Base-by-base conservation (phyloP, 768 basidiomycete genomes). In the Rickenella mellea region DNA sequence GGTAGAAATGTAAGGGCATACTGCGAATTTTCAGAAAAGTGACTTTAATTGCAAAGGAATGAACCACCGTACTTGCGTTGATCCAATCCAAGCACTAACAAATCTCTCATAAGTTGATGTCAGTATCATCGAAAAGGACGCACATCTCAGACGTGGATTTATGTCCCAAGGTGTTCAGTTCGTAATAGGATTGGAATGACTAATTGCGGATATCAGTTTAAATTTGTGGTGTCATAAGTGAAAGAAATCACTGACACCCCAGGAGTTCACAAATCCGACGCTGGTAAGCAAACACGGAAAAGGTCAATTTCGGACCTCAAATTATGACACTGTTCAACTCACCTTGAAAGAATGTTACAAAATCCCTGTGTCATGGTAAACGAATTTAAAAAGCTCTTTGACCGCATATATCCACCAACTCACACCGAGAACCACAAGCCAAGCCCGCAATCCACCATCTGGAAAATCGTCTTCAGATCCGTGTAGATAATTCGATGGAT, bases 391-490 rank as follows among this genome's bases (percentile, higher is more conserved):
- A 9, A 22, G 39, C 9, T 20, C 9, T 11, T 7, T 9, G 27
- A 3, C 4, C 33, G 15, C 19, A 7, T 3, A 12, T 17, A 36
- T 10, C 19, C 15, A n/a, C 2, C 27, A 19, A 56, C 63, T 42
- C 46, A 70, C 68, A 12, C 69, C 68, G 17, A 55, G 31, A 7
- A 69, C 63, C 17, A 67, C 57, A 12, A 65, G 46, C 70, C 69
- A 72, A 4, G 69, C 70, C 37, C 58, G 53, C 27, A 66, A 43
- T 2, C 70, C 70, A 25, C 70, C 70, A 45, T 72, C 70, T 5
- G 68, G 70, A 42, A 51, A 61, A 14, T 62, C 57, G 20, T 54
- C 44, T 3, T 45, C 40, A n/a, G n/a, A n/a, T n/a, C n/a, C n/a
- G n/a, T n/a, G n/a, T n/a, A n/a, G n/a, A n/a, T n/a, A n/a, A n/a